phyloP scores from a whole-genome alignment of 2,329 filamentous ascomycete species.

The Stagonosporopsis chrysanthemi region DNA sequence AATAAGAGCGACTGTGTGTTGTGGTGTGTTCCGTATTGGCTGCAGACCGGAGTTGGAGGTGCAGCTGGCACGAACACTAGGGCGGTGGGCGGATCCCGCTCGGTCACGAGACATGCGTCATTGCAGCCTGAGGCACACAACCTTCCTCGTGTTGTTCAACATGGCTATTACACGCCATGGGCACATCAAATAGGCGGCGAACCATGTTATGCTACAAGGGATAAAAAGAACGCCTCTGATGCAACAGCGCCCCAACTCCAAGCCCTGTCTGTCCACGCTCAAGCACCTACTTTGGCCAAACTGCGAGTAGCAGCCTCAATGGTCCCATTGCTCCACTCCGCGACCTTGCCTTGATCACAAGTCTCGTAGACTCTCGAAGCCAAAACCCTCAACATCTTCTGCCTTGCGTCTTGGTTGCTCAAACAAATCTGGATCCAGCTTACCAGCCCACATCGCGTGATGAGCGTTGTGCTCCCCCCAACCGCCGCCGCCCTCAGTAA shows the following conservation, averaged over 20 bases:
- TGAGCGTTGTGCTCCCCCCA: conserved; percentile 78
- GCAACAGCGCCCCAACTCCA: conserved; percentile 11
- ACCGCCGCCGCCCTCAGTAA: conserved; percentile 73
- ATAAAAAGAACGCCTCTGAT: conserved; percentile 18
- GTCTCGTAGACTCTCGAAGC: conserved; percentile 67
- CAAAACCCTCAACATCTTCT: conserved; percentile 63
- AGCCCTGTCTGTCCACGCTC: background rate
- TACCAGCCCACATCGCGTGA: conserved; percentile 76
- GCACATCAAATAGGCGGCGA: background rate
- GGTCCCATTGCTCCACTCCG: conserved; percentile 67
- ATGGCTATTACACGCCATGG: background rate
- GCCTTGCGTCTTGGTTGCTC: conserved; percentile 56
- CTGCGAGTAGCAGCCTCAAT: conserved; percentile 22
- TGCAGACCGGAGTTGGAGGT: conserved; percentile 6
- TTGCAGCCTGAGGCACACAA: background rate
- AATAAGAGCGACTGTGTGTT: conserved; percentile 33
- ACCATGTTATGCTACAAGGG: background rate
- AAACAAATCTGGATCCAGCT: conserved; percentile 75
- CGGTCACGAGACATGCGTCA: conserved; percentile 13
- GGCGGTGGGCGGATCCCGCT: background rate
- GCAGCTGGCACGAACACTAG: conserved; percentile 16
- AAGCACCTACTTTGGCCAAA: conserved; percentile 18
- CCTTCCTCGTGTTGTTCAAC: background rate
- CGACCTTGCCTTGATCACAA: conserved; percentile 71
- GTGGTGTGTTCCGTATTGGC: conserved; percentile 27